phyloP scores from a whole-genome alignment of 176 grass and related monocot species.

The Oryza rufipogon region DNA sequence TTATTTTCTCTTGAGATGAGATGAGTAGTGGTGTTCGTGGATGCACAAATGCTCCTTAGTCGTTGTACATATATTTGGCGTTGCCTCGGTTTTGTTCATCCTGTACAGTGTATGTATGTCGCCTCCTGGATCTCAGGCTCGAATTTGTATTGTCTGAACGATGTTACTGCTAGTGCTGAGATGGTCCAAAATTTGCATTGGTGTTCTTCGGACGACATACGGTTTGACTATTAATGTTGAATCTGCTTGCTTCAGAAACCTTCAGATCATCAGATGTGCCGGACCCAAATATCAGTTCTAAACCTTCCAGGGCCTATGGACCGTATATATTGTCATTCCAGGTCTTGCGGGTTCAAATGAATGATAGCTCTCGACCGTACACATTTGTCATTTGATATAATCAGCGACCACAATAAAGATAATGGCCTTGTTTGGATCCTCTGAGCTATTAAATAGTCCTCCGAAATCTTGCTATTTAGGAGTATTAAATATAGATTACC shows the following conservation, averaged over 20 bases:
- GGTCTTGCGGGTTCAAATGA: neutral
- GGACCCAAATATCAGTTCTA: neutral
- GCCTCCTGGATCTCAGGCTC: neutral
- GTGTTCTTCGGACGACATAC: neutral
- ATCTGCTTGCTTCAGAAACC: neutral
- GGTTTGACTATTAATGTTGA: neutral
- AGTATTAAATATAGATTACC: too few relatives aligned
- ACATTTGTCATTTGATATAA: too few relatives aligned
- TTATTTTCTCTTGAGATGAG: neutral
- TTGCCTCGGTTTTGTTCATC: slow-evolving; percentile 27
- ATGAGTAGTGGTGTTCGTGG: neutral
- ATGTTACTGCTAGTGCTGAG: neutral
- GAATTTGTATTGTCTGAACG: slow-evolving; percentile 11
- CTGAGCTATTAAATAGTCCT: too few relatives aligned
- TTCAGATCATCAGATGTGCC: neutral
- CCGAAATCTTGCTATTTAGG: too few relatives aligned
- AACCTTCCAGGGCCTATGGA: neutral
- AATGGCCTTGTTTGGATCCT: too few relatives aligned
- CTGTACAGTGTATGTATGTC: neutral
- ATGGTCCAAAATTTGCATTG: neutral
- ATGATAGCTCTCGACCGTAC: neutral
- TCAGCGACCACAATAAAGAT: too few relatives aligned
- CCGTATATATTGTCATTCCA: too few relatives aligned
- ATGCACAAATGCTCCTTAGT: neutral
- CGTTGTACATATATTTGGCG: neutral